phyloP scores from a whole-genome alignment of 1,284 basidiomycete species.

The Cutaneotrichosporon arboriforme region DNA sequence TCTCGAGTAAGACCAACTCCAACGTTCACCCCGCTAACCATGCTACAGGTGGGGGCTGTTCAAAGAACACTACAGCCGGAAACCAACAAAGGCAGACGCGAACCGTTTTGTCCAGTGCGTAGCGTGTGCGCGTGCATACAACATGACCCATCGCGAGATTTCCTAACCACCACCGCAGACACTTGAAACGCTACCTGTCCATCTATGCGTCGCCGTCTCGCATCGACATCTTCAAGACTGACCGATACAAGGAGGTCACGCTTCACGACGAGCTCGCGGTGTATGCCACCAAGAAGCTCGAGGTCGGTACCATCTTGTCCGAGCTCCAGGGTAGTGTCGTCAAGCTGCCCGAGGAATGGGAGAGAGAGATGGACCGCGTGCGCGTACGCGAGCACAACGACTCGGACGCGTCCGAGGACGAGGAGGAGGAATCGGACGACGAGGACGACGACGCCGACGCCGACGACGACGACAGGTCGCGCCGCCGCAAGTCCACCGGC shows the following conservation, averaged over 20 bases:
- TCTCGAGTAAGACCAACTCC: slow-evolving; percentile 23
- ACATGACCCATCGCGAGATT: no score
- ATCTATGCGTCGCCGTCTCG: slow-evolving; percentile 36
- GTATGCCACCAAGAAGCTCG: slow-evolving; percentile 35
- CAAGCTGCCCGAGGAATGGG: slow-evolving; percentile 38
- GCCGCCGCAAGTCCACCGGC: background rate
- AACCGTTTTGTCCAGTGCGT: slow-evolving; percentile 8
- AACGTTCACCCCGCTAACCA: no score
- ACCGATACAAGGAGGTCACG: slow-evolving; percentile 38
- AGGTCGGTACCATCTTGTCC: slow-evolving; percentile 25
- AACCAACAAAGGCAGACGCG: no score
- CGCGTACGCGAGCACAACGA: slow-evolving; percentile 34
- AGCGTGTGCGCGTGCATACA: background rate
- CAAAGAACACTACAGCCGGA: slow-evolving; percentile 21
- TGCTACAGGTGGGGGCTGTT: slow-evolving; percentile 24
- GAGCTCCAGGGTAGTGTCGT: slow-evolving; percentile 43
- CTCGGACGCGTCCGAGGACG: slow-evolving; percentile 24
- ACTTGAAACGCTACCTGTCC: slow-evolving; percentile 40
- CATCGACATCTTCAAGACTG: slow-evolving; percentile 42
- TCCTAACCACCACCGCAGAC: slow-evolving; percentile 24
- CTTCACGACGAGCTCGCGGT: slow-evolving; percentile 44
- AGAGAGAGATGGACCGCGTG: slow-evolving; percentile 33
- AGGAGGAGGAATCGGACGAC: slow-evolving; percentile 20
- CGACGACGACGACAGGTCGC: background rate
- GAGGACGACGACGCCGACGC: slow-evolving; percentile 14